phyloP scores from a whole-genome alignment of 805 yeast genomes.

The Lachancea waltii region DNA sequence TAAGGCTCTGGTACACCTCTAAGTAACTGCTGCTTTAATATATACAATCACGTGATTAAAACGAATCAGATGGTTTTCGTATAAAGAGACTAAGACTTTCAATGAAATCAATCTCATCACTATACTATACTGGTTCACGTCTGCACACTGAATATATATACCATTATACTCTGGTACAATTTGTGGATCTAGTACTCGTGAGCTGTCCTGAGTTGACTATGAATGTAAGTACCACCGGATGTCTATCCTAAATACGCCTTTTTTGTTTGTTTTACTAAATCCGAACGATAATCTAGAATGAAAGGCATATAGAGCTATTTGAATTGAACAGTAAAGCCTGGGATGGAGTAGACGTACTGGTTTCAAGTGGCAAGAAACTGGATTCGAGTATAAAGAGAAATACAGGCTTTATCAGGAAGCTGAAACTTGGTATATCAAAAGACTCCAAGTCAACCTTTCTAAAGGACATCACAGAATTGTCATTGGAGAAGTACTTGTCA shows the following conservation, averaged over 20 bases:
- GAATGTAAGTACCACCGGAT: neutral
- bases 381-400: slow-evolving; percentile 81
- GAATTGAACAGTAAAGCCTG: slow-evolving; percentile 45
- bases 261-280: neutral
- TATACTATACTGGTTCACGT: too few species aligned
- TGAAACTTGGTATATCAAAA: slow-evolving; percentile 49
- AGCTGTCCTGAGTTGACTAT: neutral
- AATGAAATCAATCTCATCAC: too few species aligned
- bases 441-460: slow-evolving; percentile 45
- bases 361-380: slow-evolving; percentile 32
- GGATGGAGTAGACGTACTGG: slow-evolving; percentile 40
- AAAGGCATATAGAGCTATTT: slow-evolving; percentile 27
- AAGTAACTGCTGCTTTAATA: too few species aligned
- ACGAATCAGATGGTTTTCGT: too few species aligned
- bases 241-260: neutral
- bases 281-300: slow-evolving; percentile 13
- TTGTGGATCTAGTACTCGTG: too few species aligned
- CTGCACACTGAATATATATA: too few species aligned
- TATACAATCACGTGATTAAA: too few species aligned
- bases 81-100: too few species aligned
- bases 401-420: slow-evolving; percentile 67
- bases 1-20: too few species aligned
- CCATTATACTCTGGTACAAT: too few species aligned
- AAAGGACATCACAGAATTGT: slow-evolving; percentile 54
- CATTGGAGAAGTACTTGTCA: slow-evolving; percentile 66